These are phyloP conservation scores for Turritis glabra DNA, from an alignment of 345 rosid genomes.

Conservation along the genomic window DNA sequence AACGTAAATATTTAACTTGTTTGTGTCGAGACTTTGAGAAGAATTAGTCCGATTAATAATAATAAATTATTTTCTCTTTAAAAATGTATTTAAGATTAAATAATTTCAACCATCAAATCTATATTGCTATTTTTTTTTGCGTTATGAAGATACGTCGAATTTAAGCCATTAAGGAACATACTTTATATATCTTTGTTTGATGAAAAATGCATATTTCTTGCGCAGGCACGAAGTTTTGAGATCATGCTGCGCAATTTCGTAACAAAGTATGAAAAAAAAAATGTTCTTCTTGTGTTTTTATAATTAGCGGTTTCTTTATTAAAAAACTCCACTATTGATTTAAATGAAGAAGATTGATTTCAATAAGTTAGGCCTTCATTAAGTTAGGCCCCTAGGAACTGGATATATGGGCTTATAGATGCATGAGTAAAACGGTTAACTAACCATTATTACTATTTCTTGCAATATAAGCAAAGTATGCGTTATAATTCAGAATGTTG, in stretches of 20 bases:
- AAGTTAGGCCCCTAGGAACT: neutral
- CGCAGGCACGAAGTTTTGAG: slow-evolving; percentile 24
- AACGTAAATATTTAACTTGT: slow-evolving; percentile 30
- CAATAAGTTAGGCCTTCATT: neutral
- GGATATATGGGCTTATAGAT: neutral
- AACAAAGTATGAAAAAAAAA: neutral
- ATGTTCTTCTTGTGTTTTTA: neutral
- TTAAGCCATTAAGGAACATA: neutral
- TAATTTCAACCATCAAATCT: slow-evolving; percentile 1
- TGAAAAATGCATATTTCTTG: slow-evolving; percentile 1
- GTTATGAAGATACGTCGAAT: neutral
- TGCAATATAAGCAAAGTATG: neutral
- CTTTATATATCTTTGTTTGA: neutral
- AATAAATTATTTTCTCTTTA: neutral
- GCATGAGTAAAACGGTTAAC: neutral
- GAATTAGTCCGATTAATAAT: slow-evolving; percentile 16
- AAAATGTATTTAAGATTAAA: neutral
- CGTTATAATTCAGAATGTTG: neutral
- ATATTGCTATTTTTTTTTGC: neutral
- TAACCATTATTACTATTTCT: neutral
- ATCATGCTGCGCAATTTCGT: slow-evolving; percentile 29
- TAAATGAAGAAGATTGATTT: neutral
- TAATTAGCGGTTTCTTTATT: neutral
- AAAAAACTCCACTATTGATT: neutral
- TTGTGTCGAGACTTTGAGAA: slow-evolving; percentile 1